phyloP scores from a whole-genome alignment of 1,139 yeast genomes.

The Zygoascus hellenicus region DNA sequence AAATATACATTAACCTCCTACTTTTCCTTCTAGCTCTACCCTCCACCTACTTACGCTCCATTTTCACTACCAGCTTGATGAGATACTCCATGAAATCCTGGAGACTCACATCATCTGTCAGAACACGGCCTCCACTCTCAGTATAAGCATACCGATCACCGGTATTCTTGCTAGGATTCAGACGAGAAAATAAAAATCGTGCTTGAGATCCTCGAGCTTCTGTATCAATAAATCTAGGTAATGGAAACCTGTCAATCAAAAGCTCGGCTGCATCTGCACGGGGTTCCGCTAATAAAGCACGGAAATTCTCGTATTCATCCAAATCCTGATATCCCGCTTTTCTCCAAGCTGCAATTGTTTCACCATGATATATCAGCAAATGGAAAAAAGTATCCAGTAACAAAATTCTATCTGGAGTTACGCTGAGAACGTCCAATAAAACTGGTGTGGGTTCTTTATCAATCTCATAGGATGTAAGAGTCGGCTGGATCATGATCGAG shows the following conservation, averaged over 20 bases:
- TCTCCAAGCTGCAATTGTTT: conserved; percentile 65
- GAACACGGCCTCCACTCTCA: conserved; percentile 40
- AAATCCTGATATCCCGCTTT: conserved; percentile 59
- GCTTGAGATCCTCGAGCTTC: conserved; percentile 79
- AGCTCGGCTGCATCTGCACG: conserved; percentile 62
- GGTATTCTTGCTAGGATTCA: conserved; percentile 57
- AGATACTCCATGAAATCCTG: conserved; percentile 59
- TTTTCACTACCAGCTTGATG: conserved; percentile 32
- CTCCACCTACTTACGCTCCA: conserved; percentile 10
- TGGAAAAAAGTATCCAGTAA: conserved; percentile 73
- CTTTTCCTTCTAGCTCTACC: neutral
- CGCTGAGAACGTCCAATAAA: conserved; percentile 60
- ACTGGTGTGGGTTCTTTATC: conserved; percentile 60
- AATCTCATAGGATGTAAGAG: conserved; percentile 58
- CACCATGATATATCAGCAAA: conserved; percentile 63
- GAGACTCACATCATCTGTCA: conserved; percentile 66
- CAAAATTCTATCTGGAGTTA: conserved; percentile 54
- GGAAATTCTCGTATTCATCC: conserved; percentile 59
- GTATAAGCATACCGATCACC: conserved; percentile 34
- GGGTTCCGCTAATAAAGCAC: conserved; percentile 58
- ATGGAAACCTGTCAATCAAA: conserved; percentile 62
- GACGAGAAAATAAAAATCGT: conserved; percentile 64
- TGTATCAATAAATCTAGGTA: conserved; percentile 67
- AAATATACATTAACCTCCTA: too few species aligned
- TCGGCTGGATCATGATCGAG: conserved; percentile 71